phyloP scores from a whole-genome alignment of 164 flowering plant species.

The Umbellularia californica region DNA sequence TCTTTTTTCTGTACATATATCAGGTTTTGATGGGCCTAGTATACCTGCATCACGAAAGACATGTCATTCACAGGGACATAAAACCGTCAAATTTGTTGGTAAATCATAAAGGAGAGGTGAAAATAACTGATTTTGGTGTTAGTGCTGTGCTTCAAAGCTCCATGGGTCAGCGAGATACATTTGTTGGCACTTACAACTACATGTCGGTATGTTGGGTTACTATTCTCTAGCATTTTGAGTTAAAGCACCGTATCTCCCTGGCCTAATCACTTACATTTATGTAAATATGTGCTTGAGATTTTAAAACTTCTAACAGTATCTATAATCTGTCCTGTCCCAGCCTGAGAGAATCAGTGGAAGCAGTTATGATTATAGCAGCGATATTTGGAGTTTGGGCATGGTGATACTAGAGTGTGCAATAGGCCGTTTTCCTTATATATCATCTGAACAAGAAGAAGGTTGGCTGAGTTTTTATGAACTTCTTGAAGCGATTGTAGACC shows the following conservation, averaged over 20 bases:
- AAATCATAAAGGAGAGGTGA: conserved; percentile 92
- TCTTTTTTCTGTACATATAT: conserved; percentile 2
- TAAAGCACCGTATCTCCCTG: not conserved
- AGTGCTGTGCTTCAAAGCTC: conserved; percentile 90
- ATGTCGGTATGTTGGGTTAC: conserved; percentile 73
- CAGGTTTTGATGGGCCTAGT: conserved; percentile 94
- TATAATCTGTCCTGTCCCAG: conserved; percentile 28
- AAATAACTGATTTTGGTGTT: conserved; percentile 97
- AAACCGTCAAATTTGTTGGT: conserved; percentile 95
- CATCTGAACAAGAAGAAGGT: conserved; percentile 70
- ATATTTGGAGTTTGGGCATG: conserved; percentile 98
- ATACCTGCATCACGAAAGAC: conserved; percentile 87
- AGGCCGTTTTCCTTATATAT: conserved; percentile 82
- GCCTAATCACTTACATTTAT: not conserved
- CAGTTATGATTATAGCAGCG: conserved; percentile 85
- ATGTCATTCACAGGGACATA: conserved; percentile 94
- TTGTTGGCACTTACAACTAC: conserved; percentile 97
- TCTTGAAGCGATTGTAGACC: conserved; percentile 72
- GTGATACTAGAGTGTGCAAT: conserved; percentile 95
- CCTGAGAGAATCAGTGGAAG: conserved; percentile 97
- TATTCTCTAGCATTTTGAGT: not conserved
- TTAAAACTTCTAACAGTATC: not conserved
- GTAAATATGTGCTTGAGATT: not conserved
- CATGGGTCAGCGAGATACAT: conserved; percentile 92
- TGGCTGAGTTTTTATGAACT: conserved; percentile 90